Conservation (phyloP, 257 asterid genomes). For the Solanum appendiculatum region DNA sequence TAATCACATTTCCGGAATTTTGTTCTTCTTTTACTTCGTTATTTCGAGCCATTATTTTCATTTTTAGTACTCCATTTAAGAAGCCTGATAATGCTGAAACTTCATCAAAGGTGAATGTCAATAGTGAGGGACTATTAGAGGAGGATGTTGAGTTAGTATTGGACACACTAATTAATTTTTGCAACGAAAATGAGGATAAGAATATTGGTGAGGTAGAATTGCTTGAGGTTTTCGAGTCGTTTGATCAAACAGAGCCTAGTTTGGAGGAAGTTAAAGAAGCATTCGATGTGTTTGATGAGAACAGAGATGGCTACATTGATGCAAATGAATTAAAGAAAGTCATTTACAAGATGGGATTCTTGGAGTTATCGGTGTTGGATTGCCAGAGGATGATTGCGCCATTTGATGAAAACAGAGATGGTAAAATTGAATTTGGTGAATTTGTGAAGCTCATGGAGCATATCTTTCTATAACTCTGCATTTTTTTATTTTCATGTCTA, state of each 20-base stretch:
- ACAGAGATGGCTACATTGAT: slow-evolving; percentile 47
- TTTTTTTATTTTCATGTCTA: background rate
- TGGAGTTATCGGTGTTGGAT: slow-evolving; percentile 10
- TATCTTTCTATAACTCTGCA: background rate
- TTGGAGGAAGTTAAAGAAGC: slow-evolving; percentile 41
- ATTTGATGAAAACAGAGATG: slow-evolving; percentile 37
- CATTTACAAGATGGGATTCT: slow-evolving; percentile 22
- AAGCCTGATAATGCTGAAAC: background rate
- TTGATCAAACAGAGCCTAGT: slow-evolving; percentile 23
- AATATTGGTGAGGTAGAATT: background rate
- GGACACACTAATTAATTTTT: slow-evolving; percentile 19
- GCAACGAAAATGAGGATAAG: background rate
- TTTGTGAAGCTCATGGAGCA: slow-evolving; percentile 45
- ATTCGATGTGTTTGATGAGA: slow-evolving; percentile 33
- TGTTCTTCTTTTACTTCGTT: background rate
- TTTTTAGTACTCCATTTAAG: background rate
- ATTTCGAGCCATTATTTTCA: background rate
- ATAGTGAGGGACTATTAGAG: background rate
- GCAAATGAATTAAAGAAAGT: slow-evolving; percentile 33
- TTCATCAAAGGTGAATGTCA: background rate
- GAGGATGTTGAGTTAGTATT: slow-evolving; percentile 20
- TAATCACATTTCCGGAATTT: slow-evolving; percentile 18
- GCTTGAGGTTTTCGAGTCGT: slow-evolving; percentile 15
- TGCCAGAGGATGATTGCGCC: slow-evolving; percentile 38
- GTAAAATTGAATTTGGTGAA: slow-evolving; percentile 35